Evolutionary conservation across 768 basidiomycete species (phyloP).

Genomic region (Hygrocybe punicea): DNA sequence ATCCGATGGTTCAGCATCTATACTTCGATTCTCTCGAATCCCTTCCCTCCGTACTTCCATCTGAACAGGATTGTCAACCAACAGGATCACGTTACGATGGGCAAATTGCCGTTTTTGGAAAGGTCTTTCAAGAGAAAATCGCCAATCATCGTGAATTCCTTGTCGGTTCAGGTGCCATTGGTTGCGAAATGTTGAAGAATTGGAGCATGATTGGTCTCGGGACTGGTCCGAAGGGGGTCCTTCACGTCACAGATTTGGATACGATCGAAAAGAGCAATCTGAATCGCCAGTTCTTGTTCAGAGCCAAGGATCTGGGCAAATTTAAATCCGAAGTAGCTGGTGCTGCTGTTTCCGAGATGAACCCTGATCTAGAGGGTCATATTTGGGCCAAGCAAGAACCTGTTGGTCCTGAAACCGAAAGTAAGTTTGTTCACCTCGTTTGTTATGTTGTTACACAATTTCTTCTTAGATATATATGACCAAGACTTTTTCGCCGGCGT

Average conservation of each 20-base stretch:
- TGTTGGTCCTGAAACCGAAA: constrained; percentile 89
- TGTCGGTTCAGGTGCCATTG: constrained; percentile 98
- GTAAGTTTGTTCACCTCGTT: constrained; percentile 45
- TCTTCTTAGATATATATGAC: constrained; percentile 70
- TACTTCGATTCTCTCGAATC: constrained; percentile 99
- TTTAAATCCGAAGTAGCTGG: constrained; percentile 97
- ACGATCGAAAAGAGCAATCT: constrained; percentile 99
- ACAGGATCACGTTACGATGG: constrained; percentile 83
- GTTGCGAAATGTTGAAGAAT: constrained; percentile 99
- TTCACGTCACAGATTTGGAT: constrained; percentile 95
- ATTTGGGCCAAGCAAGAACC: constrained; percentile 88
- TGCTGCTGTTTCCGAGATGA: constrained; percentile 91
- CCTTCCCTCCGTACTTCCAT: constrained; percentile 68
- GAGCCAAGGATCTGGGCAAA: constrained; percentile 91
- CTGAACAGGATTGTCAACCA: constrained; percentile 82
- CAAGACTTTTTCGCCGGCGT: constrained; percentile 83
- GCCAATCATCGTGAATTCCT: constrained; percentile 89
- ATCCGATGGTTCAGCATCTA: constrained; percentile 90
- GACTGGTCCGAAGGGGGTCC: constrained; percentile 69
- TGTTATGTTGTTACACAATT: constrained; percentile 48
- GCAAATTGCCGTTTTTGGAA: constrained; percentile 95
- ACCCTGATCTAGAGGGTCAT: constrained; percentile 82
- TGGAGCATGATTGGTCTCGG: constrained; percentile 99
- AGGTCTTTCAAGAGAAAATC: constrained; percentile 87
- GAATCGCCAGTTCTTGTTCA: constrained; percentile 97